Base-by-base conservation (phyloP, 768 basidiomycete genomes). In the Gelatoporia subvermispora region DNA sequence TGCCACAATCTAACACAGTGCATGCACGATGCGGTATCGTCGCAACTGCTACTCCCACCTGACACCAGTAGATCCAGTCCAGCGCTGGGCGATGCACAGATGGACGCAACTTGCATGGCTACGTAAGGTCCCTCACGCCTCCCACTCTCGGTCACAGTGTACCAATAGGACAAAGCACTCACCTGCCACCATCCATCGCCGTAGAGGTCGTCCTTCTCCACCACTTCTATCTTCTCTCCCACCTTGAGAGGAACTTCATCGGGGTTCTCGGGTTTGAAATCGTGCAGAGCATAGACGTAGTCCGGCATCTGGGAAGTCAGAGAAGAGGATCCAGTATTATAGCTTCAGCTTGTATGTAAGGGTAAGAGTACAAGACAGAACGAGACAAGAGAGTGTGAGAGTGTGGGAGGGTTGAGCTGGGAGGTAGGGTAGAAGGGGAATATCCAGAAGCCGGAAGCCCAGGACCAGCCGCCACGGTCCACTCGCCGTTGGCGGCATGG, bases 101-200 rank as follows among this genome's bases (percentile, higher is more conserved):
- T 20, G 28, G 43, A 38, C 28, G 21, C 22, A 10, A 31, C 20
- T 40, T 34, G n/a, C 23, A 41, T 21, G 20, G 21, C 8, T 15
- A n/a, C 35, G 15, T 11, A 1, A 24, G 22, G 5, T 20, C 9
- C 18, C 39, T 17, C 39, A 21, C n/a, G 18, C 3, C n/a, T 16
- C 22, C 41, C 41, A 9, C 28, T 23, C 17, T 15, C 23, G 10
- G 31, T 4, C 10, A 7, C 15, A 35, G 15, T 18, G 42, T 18
- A n/a, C 17, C n/a, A 13, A 7, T 31, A 13, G 13, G 28, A 31
- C 28, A 35, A 38, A 13, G 65, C 73, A 67, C 76, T 62, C 48
- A 84, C 85, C 76, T 82, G 77, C 92, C 92, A 98, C 96, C 96
- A 98, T 16, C 95, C 96, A 66, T 99, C 96, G 17, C 80, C 80